A percentile compares a stretch with the other conserved stretches of the same genome.
Evolutionary conservation across 768 basidiomycete genomes (phyloP).

Genomic region (Hypholoma sublateritium): DNA sequence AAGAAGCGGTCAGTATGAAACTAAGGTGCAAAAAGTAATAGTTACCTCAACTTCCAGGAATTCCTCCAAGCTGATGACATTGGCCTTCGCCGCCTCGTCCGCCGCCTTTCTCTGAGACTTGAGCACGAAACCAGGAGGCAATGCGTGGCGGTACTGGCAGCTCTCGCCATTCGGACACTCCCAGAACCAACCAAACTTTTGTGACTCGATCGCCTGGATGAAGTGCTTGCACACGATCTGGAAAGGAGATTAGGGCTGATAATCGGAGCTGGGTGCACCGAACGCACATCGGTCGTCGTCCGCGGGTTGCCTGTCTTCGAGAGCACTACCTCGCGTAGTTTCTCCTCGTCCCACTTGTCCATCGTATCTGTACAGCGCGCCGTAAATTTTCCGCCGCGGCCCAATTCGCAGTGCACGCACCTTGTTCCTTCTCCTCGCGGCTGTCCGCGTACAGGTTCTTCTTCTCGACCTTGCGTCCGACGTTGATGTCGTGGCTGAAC

Average conservation of each 20-base stretch:
- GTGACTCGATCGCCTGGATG: constrained; percentile 91
- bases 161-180: constrained; percentile 86
- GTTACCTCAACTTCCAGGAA: constrained; percentile 95
- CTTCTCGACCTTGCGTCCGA: constrained; percentile 92
- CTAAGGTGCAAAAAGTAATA: constrained; percentile 1
- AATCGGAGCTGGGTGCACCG: not conserved
- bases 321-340: constrained; percentile 82
- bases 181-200: constrained; percentile 98
- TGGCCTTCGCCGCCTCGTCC: constrained; percentile 89
- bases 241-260: not conserved
- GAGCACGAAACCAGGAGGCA: constrained; percentile 94
- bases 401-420: constrained; percentile 37
- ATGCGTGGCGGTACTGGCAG: constrained; percentile 93
- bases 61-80: constrained; percentile 89
- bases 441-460: constrained; percentile 90
- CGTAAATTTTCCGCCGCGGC: not conserved
- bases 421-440: constrained; percentile 76
- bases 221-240: constrained; percentile 99
- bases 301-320: constrained; percentile 89
- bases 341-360: constrained; percentile 97
- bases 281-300: constrained; percentile 83
- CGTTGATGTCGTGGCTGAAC: constrained; percentile 91
- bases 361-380: constrained; percentile 71
- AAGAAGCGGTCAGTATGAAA: not conserved
- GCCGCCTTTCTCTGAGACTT: constrained; percentile 91